These are phyloP conservation scores for Asterochloris sp. DNA, from an alignment of 139 green algal species.

Conservation along the genomic window DNA sequence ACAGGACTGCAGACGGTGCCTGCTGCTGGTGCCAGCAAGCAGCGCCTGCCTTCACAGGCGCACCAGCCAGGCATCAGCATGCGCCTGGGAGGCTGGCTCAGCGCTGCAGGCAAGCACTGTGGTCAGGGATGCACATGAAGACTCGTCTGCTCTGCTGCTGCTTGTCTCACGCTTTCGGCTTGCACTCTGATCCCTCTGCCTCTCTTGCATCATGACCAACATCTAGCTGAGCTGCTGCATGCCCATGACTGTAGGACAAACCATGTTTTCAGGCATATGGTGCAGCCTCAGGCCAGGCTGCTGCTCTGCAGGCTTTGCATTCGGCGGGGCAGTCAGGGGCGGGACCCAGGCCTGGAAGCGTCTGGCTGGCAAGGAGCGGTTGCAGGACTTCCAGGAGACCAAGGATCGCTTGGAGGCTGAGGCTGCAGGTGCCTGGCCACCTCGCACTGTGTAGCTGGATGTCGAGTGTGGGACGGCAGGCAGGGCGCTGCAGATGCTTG, in stretches of 20 bases:
- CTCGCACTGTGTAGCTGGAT: not conserved
- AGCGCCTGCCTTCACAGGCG: not conserved
- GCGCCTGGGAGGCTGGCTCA: no score
- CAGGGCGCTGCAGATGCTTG: not conserved
- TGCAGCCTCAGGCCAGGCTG: no score
- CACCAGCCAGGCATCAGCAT: not conserved
- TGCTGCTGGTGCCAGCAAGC: not conserved
- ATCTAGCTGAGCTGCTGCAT: no score
- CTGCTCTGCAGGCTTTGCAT: not conserved
- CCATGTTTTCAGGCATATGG: not conserved
- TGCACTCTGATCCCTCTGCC: not conserved
- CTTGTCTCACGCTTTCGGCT: not conserved
- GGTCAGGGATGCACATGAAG: not conserved
- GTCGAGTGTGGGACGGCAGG: no score
- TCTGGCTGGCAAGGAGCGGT: not conserved
- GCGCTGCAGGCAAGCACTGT: no score
- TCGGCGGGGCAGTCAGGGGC: constrained; percentile 7
- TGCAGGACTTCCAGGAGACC: constrained; percentile 11
- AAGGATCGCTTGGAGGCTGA: constrained; percentile 3
- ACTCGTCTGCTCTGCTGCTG: not conserved
- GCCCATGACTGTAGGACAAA: not conserved
- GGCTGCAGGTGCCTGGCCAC: not conserved
- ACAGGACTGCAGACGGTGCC: not conserved
- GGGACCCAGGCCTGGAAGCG: constrained; percentile 8
- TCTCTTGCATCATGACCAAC: not conserved